Conservation (phyloP, 2,329 filamentous ascomycete species). For the Arthroderma sp. region DNA sequence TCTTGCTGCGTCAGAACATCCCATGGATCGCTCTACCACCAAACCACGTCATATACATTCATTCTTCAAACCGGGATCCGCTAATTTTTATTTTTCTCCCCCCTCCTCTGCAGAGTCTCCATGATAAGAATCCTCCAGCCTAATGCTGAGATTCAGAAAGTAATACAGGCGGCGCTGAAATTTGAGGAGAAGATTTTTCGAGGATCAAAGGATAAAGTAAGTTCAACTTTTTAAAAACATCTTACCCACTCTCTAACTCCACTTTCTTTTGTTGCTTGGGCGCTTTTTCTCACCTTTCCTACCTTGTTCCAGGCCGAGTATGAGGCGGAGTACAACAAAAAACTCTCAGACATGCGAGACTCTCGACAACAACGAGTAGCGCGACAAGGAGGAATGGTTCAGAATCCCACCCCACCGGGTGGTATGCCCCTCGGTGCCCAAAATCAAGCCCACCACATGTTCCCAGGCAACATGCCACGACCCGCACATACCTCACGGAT, state of each 20-base stretch:
- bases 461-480: slow-evolving; percentile 18
- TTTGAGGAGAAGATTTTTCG: slow-evolving; percentile 35
- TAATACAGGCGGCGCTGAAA: slow-evolving; percentile 28
- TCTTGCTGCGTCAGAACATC: not conserved
- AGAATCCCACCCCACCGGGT: slow-evolving; percentile 20
- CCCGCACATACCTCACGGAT: slow-evolving; percentile 3
- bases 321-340: slow-evolving; percentile 31
- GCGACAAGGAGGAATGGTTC: slow-evolving; percentile 28
- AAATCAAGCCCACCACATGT: slow-evolving; percentile 32
- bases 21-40: not conserved
- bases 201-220: slow-evolving; percentile 25
- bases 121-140: slow-evolving; percentile 34
- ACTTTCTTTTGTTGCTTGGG: not conserved
- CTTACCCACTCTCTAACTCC: not conserved
- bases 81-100: not conserved
- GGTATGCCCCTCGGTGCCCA: slow-evolving; percentile 22
- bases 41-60: not conserved
- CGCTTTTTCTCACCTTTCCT: not conserved
- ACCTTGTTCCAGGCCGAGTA: slow-evolving; percentile 25
- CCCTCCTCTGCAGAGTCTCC: slow-evolving; percentile 25
- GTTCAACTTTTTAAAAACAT: slow-evolving; percentile 1
- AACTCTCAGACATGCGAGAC: slow-evolving; percentile 32
- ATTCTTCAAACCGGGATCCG: too few species aligned
- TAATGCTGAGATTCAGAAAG: slow-evolving; percentile 24
- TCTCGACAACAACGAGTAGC: slow-evolving; percentile 31